Conservation (phyloP, 2,329 filamentous ascomycete species). For the Pleurostoma richardsiae region DNA sequence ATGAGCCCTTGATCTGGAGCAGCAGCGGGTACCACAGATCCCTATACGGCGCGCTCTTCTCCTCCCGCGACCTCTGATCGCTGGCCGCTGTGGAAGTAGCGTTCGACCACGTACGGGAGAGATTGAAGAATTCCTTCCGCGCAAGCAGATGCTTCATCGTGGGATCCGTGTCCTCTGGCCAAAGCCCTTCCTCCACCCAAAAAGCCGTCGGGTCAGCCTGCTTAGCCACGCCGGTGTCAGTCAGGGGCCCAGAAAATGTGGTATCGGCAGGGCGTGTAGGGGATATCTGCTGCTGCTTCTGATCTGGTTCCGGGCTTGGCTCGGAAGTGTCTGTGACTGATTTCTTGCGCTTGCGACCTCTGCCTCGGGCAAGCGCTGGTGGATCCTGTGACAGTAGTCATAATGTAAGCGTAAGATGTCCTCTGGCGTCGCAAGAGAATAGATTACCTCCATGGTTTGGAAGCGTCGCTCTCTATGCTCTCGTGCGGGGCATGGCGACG, state of each 20-base stretch:
- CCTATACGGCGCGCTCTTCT: slow-evolving; percentile 22
- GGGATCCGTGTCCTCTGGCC: slow-evolving; percentile 9
- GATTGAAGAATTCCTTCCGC: slow-evolving; percentile 18
- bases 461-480: slow-evolving; percentile 9
- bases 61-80: slow-evolving; percentile 23
- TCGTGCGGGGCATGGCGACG: slow-evolving; percentile 11
- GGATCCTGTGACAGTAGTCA: background rate
- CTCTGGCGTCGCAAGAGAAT: background rate
- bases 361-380: background rate
- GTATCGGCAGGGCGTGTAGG: background rate
- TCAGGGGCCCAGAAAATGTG: background rate
- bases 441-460: slow-evolving; percentile 2
- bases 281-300: slow-evolving; percentile 1
- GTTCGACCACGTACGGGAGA: slow-evolving; percentile 20
- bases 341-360: slow-evolving; percentile 2
- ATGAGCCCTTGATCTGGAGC: slow-evolving; percentile 27
- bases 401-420: no score
- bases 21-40: slow-evolving; percentile 21
- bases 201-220: slow-evolving; percentile 8
- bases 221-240: background rate
- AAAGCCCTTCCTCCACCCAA: slow-evolving; percentile 12
- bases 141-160: slow-evolving; percentile 23
- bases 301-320: background rate
- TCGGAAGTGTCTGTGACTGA: background rate
- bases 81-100: slow-evolving; percentile 18